Evolutionary conservation across 345 rosid species (phyloP), one percentile per base, ranked within the genome.

Genomic region (Citrus australasica): DNA sequence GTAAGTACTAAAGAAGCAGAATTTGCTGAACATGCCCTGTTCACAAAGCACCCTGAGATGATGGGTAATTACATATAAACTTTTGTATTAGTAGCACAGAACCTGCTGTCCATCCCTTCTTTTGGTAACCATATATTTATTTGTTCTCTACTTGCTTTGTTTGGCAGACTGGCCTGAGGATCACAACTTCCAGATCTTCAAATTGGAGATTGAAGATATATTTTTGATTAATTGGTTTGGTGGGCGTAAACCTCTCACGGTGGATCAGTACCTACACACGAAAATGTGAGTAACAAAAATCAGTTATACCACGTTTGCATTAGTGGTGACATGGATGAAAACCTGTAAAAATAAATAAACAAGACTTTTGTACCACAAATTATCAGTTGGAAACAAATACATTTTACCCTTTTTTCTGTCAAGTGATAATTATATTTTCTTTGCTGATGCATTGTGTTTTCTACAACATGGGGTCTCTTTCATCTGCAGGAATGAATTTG

Each of bases 11-110:
- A 88, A 69, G 97, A 92, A 88, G 91, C 83, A 61, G 80, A 85
- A 78, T 82, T 84, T 56, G 97, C 97, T 69, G 75, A 65, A 76
- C 84, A 25, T 7, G 92, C 90, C 27, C 76, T 96, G 72, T 92
- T 94, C 86, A 56, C 93, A 24, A 96, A 91, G 86, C 98, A 96
- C 87, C 93, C 94, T 6, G 98, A 91, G 85, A 96, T 96, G 99
- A 74, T 82, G 71, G 91, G 99, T 94, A 91, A 80, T 30, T 71
- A 40, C 48, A 7, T 27, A 9, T 30, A 13, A 22, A 63, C 16
- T 64, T 24, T n/a, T 22, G 9, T 63, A 8, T 58, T 73, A 5
- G 70, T 58, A 77, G 37, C 10, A 27, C 35, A 71, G 14, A 58
- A 46, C 56, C 33, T 48, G 27, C 69, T 16, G 33, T 56, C 22